Base-by-base conservation (phyloP, 164 flowering plant genomes). In the Liquidambar formosana region DNA sequence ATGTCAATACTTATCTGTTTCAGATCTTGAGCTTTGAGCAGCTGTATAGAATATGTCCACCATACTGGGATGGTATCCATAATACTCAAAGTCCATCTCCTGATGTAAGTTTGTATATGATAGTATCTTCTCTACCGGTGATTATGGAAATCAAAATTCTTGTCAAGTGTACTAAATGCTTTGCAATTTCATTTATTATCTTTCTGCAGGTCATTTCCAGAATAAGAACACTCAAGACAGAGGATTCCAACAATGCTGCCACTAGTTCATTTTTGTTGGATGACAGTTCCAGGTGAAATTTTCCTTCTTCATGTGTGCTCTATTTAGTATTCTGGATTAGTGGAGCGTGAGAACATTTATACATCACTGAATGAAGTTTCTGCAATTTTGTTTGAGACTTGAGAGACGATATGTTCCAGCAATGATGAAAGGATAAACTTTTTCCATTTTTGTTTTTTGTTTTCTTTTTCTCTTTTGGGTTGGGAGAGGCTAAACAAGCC, bases 21-120 rank as follows among this genome's bases (percentile, higher is more conserved):
- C 86, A 89, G 95, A 73, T 89, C 67, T 76, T 89, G 57, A 88
- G 92, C 67, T 92, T 89, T n/a, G 92, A 89, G 82, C 95, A 89
- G 73, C 83, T 89, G 66, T 88, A 89, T 62, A 83, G 95, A 88
- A 88, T 89, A 72, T 89, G 95, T 62, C 84, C 92, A 2, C 68
- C 88, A 23, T 89, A 89, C 78, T 88, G 92, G 92, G 95, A 89
- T 69, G 92, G 85, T 71, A 88, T 78, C 66, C 88, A 89, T 53
- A 89, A 89, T 61, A 89, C 95, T 43, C 78, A 82, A 75, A 89
- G 95, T 73, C 92, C 88, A 10, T 88, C 95, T 21, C 76, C 84
- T 28, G 81, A 78, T 70, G 95, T 89, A 84, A 78, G 90, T 61
- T 65, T n/a, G n/a, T 28, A 27, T 2, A 23, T 2, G 23, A 11